A percentile compares a stretch with the other conserved stretches of the same genome.
phyloP scores from a whole-genome alignment of 1,284 basidiomycete species.

The Rhodotorula sp. region DNA sequence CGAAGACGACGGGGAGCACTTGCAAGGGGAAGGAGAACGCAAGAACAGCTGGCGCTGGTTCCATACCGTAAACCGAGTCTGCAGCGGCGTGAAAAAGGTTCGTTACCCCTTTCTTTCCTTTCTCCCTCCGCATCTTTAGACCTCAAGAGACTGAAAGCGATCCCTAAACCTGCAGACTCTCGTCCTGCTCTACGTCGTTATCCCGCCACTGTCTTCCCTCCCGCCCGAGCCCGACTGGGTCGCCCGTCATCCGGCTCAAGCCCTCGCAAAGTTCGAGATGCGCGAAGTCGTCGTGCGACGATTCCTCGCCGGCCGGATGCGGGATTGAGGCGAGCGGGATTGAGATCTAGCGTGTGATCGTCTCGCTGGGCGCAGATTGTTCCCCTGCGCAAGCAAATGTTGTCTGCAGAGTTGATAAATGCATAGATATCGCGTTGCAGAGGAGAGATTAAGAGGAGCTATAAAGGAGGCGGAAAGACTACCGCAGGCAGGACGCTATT shows the following conservation, averaged over 20 bases:
- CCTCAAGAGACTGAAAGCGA: too few species aligned
- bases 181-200: conserved; percentile 83
- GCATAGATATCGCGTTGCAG: too few species aligned
- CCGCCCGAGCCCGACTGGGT: conserved; percentile 46
- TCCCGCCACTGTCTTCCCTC: conserved; percentile 64
- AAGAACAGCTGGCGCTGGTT: conserved; percentile 88
- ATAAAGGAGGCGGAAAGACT: too few species aligned
- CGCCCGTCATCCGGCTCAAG: conserved; percentile 47
- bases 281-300: conserved; percentile 80
- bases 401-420: too few species aligned
- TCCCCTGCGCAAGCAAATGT: too few species aligned
- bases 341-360: too few species aligned
- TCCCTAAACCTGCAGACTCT: conserved; percentile 64
- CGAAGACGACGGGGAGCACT: conserved; percentile 12
- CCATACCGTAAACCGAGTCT: conserved; percentile 93
- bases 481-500: not conserved
- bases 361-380: too few species aligned
- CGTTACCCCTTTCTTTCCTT: not conserved
- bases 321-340: conserved; percentile 59
- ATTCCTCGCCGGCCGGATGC: conserved; percentile 88
- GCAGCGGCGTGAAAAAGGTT: conserved; percentile 95
- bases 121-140: not conserved
- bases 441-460: too few species aligned
- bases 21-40: conserved; percentile 31
- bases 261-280: conserved; percentile 63